phyloP scores from a whole-genome alignment of 2,329 filamentous ascomycete genomes.

The Pseudocercospora crystallina region DNA sequence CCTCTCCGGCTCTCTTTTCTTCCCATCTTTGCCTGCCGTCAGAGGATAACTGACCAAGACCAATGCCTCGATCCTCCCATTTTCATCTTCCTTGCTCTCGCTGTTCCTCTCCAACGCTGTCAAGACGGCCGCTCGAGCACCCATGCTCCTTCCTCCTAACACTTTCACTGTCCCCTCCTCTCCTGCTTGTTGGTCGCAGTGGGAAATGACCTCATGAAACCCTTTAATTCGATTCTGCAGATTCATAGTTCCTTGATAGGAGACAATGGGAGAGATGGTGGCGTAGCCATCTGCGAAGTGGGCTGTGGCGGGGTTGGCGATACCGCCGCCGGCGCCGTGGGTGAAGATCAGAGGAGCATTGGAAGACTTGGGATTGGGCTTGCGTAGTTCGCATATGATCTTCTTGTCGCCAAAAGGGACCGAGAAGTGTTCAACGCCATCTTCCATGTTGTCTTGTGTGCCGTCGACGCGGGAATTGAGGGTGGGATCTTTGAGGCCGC shows the following conservation, averaged over 20 bases:
- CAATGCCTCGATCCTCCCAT: conserved; percentile 22
- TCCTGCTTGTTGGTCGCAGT: conserved; percentile 12
- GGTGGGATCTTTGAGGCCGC: background rate
- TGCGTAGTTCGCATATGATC: conserved; percentile 20
- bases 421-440: conserved; percentile 7
- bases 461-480: background rate
- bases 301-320: conserved; percentile 39
- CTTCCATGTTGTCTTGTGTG: background rate
- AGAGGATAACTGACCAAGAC: conserved; percentile 46
- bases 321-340: conserved; percentile 47
- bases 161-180: conserved; percentile 11
- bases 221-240: conserved; percentile 38
- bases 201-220: conserved; percentile 39
- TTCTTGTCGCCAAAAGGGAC: conserved; percentile 23
- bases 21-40: conserved; percentile 33
- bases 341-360: conserved; percentile 41
- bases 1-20: conserved; percentile 26
- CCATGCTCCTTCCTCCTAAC: conserved; percentile 47
- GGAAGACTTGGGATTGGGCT: background rate
- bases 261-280: conserved; percentile 25
- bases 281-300: conserved; percentile 43
- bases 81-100: conserved; percentile 1
- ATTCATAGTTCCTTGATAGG: conserved; percentile 45
- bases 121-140: conserved; percentile 43
- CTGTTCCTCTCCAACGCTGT: conserved; percentile 31